Base-by-base conservation (phyloP, 2,329 filamentous ascomycete species). In the Didymellaceae sp. region DNA sequence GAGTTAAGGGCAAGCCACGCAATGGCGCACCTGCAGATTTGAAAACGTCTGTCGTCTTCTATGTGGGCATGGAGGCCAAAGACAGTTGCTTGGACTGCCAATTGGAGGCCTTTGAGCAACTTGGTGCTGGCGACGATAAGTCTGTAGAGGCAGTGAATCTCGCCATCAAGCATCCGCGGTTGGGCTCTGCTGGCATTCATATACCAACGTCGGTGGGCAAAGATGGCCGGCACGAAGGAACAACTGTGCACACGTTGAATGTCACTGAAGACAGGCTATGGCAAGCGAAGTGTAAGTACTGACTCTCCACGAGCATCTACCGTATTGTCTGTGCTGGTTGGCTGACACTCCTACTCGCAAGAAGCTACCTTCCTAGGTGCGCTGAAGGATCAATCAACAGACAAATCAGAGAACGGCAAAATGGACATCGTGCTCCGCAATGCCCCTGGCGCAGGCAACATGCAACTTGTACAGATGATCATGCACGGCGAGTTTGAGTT, bases 401-500 rank as follows among this genome's bases (percentile, higher is more conserved):
- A 58, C 25, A 45, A 44, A 16, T 57, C 48, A 5, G 46, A 57
- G 14, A 38, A 43, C 21, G 49, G 51, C 8, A 49, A 59, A 16
- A 52, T 52, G 32, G 58, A 63, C 21, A 42, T 55, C 89, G 90
- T 64, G 2, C 40, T 68, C 10, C 49, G 50, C 86, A 88, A 94
- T 68, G 75, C 76, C 17, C 85, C 88, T 6, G 84, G 82, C 3
- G 63, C 74, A 14, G 93, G 91, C 16, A 97, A 97, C 66, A 77
- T 89, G 18, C 92, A 97, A 55, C 78, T 96, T 35, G 81, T 97
- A 25, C 90, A 97, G 73, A 95, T 96, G 74, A 84, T 91, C 2
- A 97, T 95, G 61, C 83, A 92, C 62, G 93, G 92, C 2, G 73
- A 85, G 5, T 97, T 97, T 65, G 90, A 86, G 77, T 97, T 97